Evolutionary conservation across 2,329 filamentous ascomycete species (phyloP), one percentile per base, ranked within the genome.

Genomic region (Fusarium buharicum): DNA sequence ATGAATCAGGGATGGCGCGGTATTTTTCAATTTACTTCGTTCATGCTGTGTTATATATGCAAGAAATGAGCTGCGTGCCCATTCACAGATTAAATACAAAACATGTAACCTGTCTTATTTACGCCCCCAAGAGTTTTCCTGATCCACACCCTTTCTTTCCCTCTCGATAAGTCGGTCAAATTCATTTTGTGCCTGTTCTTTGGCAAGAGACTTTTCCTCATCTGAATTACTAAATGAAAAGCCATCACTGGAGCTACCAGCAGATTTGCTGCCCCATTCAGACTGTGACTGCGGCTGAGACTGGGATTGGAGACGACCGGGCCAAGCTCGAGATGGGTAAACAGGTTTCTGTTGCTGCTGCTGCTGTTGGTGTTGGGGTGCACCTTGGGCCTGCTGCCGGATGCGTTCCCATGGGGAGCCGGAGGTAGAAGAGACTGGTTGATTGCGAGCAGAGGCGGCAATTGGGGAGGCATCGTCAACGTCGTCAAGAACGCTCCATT

Each of bases 121-220:
- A 18, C 58, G 58, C 20, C 53, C 43, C 71, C 72, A 76, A 5
- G 70, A 57, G 5, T 50, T 59, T 22, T 68, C 69, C 46, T 75
- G 72, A 5, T 73, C 72, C 4, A 50, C 55, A 18, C 72, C 73
- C 14, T 58, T 69, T 18, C 78, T 73, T 55, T 84, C 82, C 13
- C 74, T 72, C 37, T 84, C 81, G 3, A 84, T 52, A 54, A 84
- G 72, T 17, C 73, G 73, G 55, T 84, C 82, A 62, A 84, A 84
- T 27, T 84, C 81, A 55, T 73, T 77, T 55, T 84, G 82, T 6
- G 82, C 81, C 59, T 81, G 76, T 9, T 76, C 75, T 67, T 78
- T 82, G 38, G 75, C 76, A 14, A 72, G 67, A 4, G 66, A 62
- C 53, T 68, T 75, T 18, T 80, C 77, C 50, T 76, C 75, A 9